A percentile compares a stretch with the other conserved stretches of the same genome.
Evolutionary conservation across 345 rosid species (phyloP).

Genomic region (Murraya koenigii): DNA sequence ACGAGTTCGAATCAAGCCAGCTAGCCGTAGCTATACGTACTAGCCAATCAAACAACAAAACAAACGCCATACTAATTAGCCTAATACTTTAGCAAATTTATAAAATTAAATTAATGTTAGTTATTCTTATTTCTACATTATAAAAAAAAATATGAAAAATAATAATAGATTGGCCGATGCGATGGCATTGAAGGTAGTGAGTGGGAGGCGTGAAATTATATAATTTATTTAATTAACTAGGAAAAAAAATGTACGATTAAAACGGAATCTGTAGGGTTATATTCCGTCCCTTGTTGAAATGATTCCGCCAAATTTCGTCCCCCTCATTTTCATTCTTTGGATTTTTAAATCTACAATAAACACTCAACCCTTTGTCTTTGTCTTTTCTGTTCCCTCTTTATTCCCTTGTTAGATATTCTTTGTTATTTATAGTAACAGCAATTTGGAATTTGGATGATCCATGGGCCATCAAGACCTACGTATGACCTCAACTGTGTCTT

Average conservation of each 20-base stretch:
- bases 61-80: not conserved
- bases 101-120: too few species aligned
- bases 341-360: not conserved
- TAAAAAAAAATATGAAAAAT: not conserved
- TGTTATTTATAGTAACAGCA: not conserved
- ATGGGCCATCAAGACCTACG: not conserved
- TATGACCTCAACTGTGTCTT: not conserved
- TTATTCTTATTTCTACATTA: not conserved
- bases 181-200: not conserved
- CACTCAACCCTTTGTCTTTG: not conserved
- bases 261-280: slow-evolving; percentile 25
- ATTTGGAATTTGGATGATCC: not conserved
- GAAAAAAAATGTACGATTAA: not conserved
- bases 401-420: not conserved
- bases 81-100: not conserved
- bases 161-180: not conserved
- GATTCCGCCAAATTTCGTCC: slow-evolving; percentile 23
- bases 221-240: not conserved
- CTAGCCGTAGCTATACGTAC: not conserved
- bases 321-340: not conserved
- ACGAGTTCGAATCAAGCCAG: not conserved
- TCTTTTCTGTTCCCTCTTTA: not conserved
- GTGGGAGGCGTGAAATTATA: not conserved
- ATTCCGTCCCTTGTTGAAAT: slow-evolving; percentile 21
- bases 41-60: not conserved